Evolutionary conservation across 495 filamentous ascomycete genomes (phyloP).

Genomic region (Podospora anserina): DNA sequence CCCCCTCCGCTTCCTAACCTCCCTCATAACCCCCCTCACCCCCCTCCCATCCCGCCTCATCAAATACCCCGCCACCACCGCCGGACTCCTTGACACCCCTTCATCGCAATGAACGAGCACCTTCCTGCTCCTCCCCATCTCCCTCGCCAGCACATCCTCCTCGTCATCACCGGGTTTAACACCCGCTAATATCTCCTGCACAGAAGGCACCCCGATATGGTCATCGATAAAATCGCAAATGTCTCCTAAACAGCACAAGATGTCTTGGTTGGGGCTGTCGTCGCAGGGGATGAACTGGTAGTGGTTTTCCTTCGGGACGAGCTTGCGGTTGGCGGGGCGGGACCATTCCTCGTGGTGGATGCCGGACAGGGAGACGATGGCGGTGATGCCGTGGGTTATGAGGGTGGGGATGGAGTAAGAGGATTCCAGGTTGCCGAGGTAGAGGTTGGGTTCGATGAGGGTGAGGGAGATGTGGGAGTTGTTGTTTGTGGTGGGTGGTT

Average conservation of each 20-base stretch:
- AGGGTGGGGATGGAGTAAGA: constrained; percentile 32
- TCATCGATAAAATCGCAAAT: constrained; percentile 44
- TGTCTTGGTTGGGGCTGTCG: constrained; percentile 39
- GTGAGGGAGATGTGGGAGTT: constrained; percentile 9
- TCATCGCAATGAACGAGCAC: constrained; percentile 5
- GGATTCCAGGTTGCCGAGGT: constrained; percentile 35
- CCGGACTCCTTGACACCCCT: neutral
- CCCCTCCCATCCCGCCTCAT: neutral
- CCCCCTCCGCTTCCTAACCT: neutral
- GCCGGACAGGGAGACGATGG: constrained; percentile 36
- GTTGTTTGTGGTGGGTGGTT: neutral
- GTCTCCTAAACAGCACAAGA: constrained; percentile 31
- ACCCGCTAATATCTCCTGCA: neutral
- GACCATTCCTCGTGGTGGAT: constrained; percentile 8
- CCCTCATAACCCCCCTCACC: neutral
- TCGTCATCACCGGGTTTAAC: constrained; percentile 6
- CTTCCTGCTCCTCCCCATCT: neutral
- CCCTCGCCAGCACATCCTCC: constrained; percentile 20
- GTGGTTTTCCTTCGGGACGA: constrained; percentile 33
- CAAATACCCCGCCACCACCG: neutral
- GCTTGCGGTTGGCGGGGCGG: constrained; percentile 29
- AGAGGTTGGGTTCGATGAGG: constrained; percentile 39
- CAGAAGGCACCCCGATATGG: neutral
- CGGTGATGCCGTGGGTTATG: constrained; percentile 32
- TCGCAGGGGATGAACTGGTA: constrained; percentile 33